A percentile compares a stretch with the other conserved stretches of the same genome.
These are phyloP conservation scores for Elaeis guineensis DNA, from an alignment of 176 grass and related monocot species.

Conservation along the genomic window DNA sequence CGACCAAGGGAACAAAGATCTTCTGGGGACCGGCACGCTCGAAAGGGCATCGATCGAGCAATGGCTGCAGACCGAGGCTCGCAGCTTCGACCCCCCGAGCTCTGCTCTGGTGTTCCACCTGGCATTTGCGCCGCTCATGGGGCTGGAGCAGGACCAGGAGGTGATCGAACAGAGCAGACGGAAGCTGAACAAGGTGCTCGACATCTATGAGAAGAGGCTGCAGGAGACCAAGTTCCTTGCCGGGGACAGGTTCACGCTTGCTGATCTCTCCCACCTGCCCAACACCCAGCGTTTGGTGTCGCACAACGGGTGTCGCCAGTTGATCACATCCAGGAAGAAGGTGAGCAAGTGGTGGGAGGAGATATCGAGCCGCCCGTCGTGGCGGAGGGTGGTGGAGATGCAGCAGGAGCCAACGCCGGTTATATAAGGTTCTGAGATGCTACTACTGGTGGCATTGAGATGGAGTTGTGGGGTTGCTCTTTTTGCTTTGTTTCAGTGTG, in stretches of 20 bases:
- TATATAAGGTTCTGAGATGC: too few relatives aligned
- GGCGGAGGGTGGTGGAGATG: too few relatives aligned
- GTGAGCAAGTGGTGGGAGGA: too few relatives aligned
- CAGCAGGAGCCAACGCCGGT: too few relatives aligned
- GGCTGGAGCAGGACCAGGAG: neutral
- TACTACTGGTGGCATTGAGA: too few relatives aligned
- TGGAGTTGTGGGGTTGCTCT: too few relatives aligned
- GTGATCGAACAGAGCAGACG: neutral
- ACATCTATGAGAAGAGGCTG: conserved; percentile 13
- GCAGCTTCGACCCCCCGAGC: conserved; percentile 77
- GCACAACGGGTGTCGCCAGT: too few relatives aligned
- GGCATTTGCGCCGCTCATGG: conserved; percentile 25
- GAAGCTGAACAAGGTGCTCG: conserved; percentile 3
- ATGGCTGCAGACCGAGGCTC: conserved; percentile 91
- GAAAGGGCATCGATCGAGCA: conserved; percentile 91
- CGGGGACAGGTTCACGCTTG: conserved; percentile 11
- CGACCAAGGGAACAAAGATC: conserved; percentile 49
- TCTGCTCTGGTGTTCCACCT: conserved; percentile 82
- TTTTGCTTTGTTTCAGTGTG: too few relatives aligned
- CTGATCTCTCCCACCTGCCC: conserved; percentile 16
- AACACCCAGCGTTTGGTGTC: conserved; percentile 1
- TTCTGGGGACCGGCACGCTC: conserved; percentile 65
- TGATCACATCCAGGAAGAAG: too few relatives aligned
- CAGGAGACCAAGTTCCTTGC: conserved; percentile 2
- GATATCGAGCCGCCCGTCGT: too few relatives aligned